phyloP scores from a whole-genome alignment of 768 basidiomycete species.

The Cyathus striatus region DNA sequence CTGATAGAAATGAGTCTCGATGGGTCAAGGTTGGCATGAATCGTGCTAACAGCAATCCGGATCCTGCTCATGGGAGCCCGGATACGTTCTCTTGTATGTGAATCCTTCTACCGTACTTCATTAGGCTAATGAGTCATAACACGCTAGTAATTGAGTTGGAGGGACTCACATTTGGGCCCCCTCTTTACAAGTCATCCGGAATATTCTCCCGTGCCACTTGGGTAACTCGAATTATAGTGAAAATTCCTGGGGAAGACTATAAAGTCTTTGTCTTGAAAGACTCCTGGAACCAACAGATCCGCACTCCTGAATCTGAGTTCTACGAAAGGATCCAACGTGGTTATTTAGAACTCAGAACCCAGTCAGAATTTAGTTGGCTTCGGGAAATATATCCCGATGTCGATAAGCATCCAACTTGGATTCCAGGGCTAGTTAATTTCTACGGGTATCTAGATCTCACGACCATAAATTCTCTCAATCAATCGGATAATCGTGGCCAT shows the following conservation, averaged over 20 bases:
- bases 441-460: too few relatives aligned
- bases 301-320: not conserved
- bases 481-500: too few relatives aligned
- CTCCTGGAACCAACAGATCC: conserved; percentile 1
- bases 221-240: conserved; percentile 1
- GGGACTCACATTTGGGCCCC: not conserved
- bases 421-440: too few relatives aligned
- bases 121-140: not conserved
- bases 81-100: too few relatives aligned
- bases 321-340: conserved; percentile 1
- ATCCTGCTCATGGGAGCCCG: too few relatives aligned
- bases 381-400: too few relatives aligned
- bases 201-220: conserved; percentile 1
- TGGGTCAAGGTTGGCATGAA: not conserved
- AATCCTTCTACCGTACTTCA: not conserved
- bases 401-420: too few relatives aligned
- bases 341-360: too few relatives aligned
- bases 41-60: not conserved
- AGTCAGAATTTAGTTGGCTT: too few relatives aligned
- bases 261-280: conserved; percentile 3
- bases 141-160: not conserved
- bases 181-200: not conserved
- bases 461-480: too few relatives aligned
- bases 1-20: not conserved
- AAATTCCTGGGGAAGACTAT: not conserved